Evolutionary conservation across 805 yeast genomes (phyloP), one percentile per base, ranked within the genome.

Genomic region (Wickerhamomyces ciferrii): DNA sequence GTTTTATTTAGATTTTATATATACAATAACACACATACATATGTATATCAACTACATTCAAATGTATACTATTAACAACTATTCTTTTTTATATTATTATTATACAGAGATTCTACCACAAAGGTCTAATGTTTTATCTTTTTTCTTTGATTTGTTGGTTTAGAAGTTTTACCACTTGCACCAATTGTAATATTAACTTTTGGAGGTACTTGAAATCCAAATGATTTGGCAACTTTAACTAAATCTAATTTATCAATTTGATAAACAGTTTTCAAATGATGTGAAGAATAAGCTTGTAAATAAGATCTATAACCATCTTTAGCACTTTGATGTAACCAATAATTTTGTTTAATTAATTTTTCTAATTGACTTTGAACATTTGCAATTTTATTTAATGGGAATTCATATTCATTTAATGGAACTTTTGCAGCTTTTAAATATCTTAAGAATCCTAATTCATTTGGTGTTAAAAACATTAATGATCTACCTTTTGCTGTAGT

Each of bases 281-380:
- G 99, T 20, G 96, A 86, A 7, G 99, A 91, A 63, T 94, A 94
- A 5, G 99, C 98, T 70, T 94, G 99, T 60, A 94, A 75, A 68
- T 94, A 94, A 2, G 98, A 82, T 65, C 97, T 79, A 72, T 94
- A 94, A 49, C 99, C 99, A 63, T 94, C 99, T 68, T 90, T 88
- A 27, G 99, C 99, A 46, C 91, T 77, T 68, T 88, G 96, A 66
- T 94, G 96, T 55, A 94, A 76, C 85, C 94, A 88, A 70, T 87
- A 94, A 67, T 94, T 94, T 43, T 92, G 86, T 60, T 87, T 83
- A 53, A 92, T 89, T 57, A 94, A 76, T 69, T 92, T 92, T 61
- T 87, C 94, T 56, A 94, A 72, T 69, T 94, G 98, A 11, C 88
- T 77, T 69, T 94, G 99, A 43, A 94, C 96, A 62, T 94, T 94